Percentiles rank a stretch among this genome's conserved stretches.
Conservation (phyloP, 2,329 filamentous ascomycete genomes). For the Pseudogymnoascus sp. region DNA sequence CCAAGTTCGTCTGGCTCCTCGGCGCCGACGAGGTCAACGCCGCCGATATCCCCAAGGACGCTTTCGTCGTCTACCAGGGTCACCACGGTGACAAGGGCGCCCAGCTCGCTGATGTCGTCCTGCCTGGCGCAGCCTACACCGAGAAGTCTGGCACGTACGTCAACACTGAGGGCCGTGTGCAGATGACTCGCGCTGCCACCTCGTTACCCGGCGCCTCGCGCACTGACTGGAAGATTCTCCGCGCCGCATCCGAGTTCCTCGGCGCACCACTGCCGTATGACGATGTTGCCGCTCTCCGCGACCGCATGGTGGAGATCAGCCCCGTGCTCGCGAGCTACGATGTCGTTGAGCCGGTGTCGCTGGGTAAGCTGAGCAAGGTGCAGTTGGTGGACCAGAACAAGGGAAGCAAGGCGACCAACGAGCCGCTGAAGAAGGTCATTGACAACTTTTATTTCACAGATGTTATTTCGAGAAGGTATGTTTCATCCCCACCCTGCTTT, state of each 20-base stretch:
- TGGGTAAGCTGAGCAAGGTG: constrained; percentile 75
- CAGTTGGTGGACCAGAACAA: constrained; percentile 96
- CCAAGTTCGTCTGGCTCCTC: constrained; percentile 95
- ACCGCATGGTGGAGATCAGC: constrained; percentile 92
- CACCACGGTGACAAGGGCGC: constrained; percentile 94
- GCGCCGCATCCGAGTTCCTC: constrained; percentile 85
- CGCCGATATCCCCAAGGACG: constrained; percentile 84
- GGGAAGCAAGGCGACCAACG: constrained; percentile 64
- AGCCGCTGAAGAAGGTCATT: constrained; percentile 74
- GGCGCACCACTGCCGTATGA: constrained; percentile 84
- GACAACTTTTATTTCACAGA: constrained; percentile 99
- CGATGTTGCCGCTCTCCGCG: constrained; percentile 78
- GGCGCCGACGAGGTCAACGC: constrained; percentile 86
- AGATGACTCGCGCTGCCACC: constrained; percentile 86
- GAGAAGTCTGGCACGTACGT: constrained; percentile 95
- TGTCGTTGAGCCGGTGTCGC: constrained; percentile 72
- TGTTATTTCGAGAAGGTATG: constrained; percentile 87
- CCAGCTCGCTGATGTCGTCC: constrained; percentile 84
- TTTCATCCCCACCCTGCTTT: constrained; percentile 16
- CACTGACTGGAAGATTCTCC: constrained; percentile 98
- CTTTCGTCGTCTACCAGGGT: constrained; percentile 95
- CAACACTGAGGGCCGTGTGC: constrained; percentile 94
- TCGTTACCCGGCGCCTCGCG: constrained; percentile 81
- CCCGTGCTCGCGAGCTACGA: constrained; percentile 86
- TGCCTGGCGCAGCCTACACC: constrained; percentile 91